These are phyloP conservation scores for Dendrobium huoshanense DNA, from an alignment of 106 monocot species.

Conservation along the genomic window DNA sequence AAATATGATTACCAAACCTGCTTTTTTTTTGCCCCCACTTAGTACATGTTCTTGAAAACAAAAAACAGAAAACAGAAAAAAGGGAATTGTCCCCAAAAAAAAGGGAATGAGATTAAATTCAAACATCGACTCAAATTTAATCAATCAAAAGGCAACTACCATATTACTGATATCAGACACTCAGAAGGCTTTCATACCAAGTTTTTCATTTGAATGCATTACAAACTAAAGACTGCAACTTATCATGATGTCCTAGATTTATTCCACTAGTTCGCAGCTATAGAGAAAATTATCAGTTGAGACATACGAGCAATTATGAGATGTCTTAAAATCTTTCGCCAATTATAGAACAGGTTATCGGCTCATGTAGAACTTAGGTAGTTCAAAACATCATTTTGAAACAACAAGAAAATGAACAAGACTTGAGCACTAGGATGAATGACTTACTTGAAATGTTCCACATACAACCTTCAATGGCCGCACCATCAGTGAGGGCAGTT, in stretches of 20 bases:
- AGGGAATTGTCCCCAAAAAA: no score
- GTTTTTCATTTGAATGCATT: neutral
- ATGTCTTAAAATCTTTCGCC: neutral
- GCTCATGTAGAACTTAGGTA: neutral
- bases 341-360: neutral
- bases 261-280: neutral
- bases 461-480: conserved; percentile 72
- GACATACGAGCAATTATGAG: neutral
- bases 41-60: no score
- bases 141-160: neutral
- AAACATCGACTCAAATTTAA: neutral
- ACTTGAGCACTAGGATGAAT: neutral
- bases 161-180: neutral
- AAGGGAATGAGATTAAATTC: no score
- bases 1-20: no score
- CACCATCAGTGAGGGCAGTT: conserved; percentile 80
- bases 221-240: neutral
- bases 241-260: neutral
- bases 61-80: no score
- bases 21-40: no score
- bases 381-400: conserved; percentile 4
- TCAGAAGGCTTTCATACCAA: neutral
- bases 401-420: neutral
- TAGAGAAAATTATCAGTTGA: conserved; percentile 2
- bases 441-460: conserved; percentile 86